Conservation (phyloP, 192 early-diverging fungal genomes). For the Obelidium mucronatum region DNA sequence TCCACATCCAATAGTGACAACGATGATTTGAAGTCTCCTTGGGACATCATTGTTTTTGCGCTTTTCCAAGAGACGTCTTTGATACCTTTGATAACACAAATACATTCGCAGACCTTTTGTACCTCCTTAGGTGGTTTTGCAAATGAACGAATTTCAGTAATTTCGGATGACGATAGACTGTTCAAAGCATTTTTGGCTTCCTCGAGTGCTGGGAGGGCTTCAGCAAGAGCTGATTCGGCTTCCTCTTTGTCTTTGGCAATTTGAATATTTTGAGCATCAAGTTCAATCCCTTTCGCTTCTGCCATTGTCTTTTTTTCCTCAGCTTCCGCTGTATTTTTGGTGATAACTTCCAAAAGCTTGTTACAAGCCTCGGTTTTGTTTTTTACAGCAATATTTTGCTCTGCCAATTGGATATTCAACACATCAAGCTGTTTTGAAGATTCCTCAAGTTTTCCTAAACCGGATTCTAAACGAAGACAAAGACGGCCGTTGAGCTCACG, state of each 20-base stretch:
- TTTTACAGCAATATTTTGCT: slow-evolving; percentile 68
- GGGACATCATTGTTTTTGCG: slow-evolving; percentile 69
- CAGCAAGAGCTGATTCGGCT: slow-evolving; percentile 66
- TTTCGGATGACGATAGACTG: slow-evolving; percentile 65
- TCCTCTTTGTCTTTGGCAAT: slow-evolving; percentile 75
- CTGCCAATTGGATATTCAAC: slow-evolving; percentile 63
- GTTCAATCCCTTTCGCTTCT: slow-evolving; percentile 61
- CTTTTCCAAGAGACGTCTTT: slow-evolving; percentile 73
- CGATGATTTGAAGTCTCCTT: slow-evolving; percentile 66
- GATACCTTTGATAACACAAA: slow-evolving; percentile 69
- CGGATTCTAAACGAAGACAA: slow-evolving; percentile 61
- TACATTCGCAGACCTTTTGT: slow-evolving; percentile 70
- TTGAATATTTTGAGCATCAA: slow-evolving; percentile 62
- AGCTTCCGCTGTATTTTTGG: slow-evolving; percentile 61
- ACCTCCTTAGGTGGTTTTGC: slow-evolving; percentile 71
- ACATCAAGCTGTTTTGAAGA: slow-evolving; percentile 65
- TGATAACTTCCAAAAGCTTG: slow-evolving; percentile 69
- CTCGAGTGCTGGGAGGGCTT: slow-evolving; percentile 66
- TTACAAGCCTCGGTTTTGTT: slow-evolving; percentile 71
- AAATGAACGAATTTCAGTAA: slow-evolving; percentile 68
- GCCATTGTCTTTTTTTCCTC: slow-evolving; percentile 70
- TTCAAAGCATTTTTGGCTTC: slow-evolving; percentile 62
- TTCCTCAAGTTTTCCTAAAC: slow-evolving; percentile 66
- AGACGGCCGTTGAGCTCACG: slow-evolving; percentile 60
- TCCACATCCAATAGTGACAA: slow-evolving; percentile 61